These are phyloP conservation scores for Arctium minus DNA, from an alignment of 129 eudicot genomes.

Conservation along the genomic window DNA sequence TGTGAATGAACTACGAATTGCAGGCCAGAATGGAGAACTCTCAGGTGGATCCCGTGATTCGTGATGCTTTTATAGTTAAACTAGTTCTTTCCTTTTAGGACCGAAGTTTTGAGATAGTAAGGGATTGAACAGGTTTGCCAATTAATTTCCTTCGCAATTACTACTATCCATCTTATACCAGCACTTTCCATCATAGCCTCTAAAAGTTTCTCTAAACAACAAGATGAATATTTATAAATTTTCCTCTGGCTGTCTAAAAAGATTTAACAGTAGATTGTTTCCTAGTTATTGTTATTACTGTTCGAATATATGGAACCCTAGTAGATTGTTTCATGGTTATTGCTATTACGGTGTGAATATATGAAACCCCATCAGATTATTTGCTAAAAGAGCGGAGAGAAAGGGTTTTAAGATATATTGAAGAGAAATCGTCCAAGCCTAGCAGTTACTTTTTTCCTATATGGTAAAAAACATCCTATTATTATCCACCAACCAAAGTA, in stretches of 20 bases:
- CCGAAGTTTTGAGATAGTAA: constrained; percentile 52
- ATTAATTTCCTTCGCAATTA: constrained; percentile 17
- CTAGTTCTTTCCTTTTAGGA: constrained; percentile 50
- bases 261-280: background rate
- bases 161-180: constrained; percentile 11
- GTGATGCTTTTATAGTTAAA: constrained; percentile 58
- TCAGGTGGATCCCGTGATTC: constrained; percentile 80
- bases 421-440: background rate
- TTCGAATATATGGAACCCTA: background rate
- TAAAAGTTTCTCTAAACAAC: background rate
- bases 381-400: background rate
- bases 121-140: constrained; percentile 58
- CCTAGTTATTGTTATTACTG: background rate
- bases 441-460: background rate
- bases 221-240: background rate
- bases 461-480: background rate
- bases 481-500: background rate
- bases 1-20: constrained; percentile 73
- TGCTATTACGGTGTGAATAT: background rate
- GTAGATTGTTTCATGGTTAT: no score
- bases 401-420: background rate
- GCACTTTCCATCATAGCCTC: constrained; percentile 19
- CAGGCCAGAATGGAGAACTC: constrained; percentile 95
- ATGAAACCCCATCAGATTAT: background rate
- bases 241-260: background rate